These are phyloP conservation scores for Beta corolliflora DNA, from an alignment of 179 eudicot species.

Conservation along the genomic window DNA sequence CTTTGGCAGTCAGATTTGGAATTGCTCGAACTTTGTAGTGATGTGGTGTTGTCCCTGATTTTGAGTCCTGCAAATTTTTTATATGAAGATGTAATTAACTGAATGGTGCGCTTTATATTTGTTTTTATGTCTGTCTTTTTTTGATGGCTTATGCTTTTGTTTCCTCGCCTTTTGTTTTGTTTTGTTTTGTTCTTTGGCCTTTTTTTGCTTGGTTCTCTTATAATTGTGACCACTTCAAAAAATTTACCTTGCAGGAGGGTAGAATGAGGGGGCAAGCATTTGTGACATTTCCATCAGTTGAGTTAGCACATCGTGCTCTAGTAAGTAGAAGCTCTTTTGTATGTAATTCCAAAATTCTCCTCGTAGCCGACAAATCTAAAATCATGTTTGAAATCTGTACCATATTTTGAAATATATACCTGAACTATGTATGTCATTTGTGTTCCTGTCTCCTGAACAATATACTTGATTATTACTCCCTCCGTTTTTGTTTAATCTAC, in stretches of 20 bases:
- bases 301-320: constrained; percentile 80
- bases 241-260: constrained; percentile 63
- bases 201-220: background rate
- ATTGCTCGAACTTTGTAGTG: too few relatives aligned
- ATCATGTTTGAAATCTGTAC: background rate
- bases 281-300: constrained; percentile 88
- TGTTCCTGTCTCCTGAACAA: background rate
- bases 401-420: background rate
- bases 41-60: too few relatives aligned
- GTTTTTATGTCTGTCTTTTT: background rate
- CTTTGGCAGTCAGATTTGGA: too few relatives aligned
- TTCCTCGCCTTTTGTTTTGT: background rate
- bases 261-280: constrained; percentile 99
- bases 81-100: background rate
- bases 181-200: background rate
- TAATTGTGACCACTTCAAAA: background rate
- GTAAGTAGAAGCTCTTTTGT: constrained; percentile 35
- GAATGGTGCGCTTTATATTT: background rate
- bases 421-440: background rate
- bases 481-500: too few relatives aligned
- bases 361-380: background rate
- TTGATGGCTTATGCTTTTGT: background rate
- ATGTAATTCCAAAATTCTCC: background rate
- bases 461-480: background rate
- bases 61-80: too few relatives aligned